Evolutionary conservation across 2,329 filamentous ascomycete genomes (phyloP), one percentile per base, ranked within the genome.

Genomic region (Thermothelomyces thermophilus): DNA sequence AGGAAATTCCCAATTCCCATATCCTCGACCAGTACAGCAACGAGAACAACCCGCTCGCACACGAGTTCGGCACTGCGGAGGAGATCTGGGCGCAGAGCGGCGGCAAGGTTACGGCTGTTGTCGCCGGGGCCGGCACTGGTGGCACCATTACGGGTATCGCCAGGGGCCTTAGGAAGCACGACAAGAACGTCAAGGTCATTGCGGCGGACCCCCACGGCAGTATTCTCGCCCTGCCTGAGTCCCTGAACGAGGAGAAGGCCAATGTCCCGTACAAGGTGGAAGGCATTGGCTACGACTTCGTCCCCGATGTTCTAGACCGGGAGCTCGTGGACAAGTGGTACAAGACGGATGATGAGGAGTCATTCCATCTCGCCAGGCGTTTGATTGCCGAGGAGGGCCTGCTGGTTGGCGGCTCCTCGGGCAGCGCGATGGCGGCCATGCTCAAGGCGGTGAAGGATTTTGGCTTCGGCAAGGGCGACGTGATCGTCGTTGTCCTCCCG

Each of bases 21-120:
- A 98, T 98, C 62, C 76, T 98, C 54, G 91, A 98, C 67, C 93
- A 98, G 73, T 98, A 98, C 70, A 80, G 82, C 54, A 98, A 98
- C 68, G 68, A 73, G 50, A 86, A 97, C 68, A 98, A 98, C 71
- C 93, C 93, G 41, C 74, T 88, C 22, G 93, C 93, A 5, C 93
- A 98, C 72, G 93, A 98, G 73, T 79, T 82, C 57, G 93, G 93
- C 54, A 98, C 93, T 0, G 93, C 91, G 0, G 86, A 96, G 72
- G 93, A 98, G 74, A 91, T 98, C 50, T 97, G 93, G 88, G 74
- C 79, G 52, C 93, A 98, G 74, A 95, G 89, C 0, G 76, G 79
- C 16, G 91, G 91, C 46, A 85, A 84, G 61, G 77, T 98, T 50
- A 88, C 78, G 28, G 89, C 86, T 40, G 74, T 97, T 46, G 82